Evolutionary conservation across 306 rosid species (phyloP), one percentile per base, ranked within the genome.

Genomic region (Quercus alba): DNA sequence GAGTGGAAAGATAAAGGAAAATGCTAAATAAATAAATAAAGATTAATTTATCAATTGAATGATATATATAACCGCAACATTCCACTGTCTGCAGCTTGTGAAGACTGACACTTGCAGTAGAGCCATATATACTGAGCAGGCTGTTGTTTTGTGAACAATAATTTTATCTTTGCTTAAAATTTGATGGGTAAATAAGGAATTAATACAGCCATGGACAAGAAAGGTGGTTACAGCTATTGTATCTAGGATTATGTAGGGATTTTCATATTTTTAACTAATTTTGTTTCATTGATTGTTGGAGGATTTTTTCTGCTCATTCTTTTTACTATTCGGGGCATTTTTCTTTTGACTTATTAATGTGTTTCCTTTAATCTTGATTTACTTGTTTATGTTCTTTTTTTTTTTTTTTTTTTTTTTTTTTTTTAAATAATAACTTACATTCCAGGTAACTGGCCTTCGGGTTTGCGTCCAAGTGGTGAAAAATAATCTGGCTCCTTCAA

Each of bases 401-500:
- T 59, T 71, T n/a, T n/a, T n/a, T n/a, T n/a, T n/a, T n/a, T n/a
- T n/a, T n/a, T n/a, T n/a, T n/a, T n/a, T n/a, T n/a, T n/a, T n/a
- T n/a, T n/a, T n/a, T n/a, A n/a, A n/a, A n/a, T n/a, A 26, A 26
- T 26, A 26, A 52, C 30, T 74, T 68, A 25, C 73, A 41, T 62
- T 83, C 83, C 87, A 94, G 97, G 90, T 84, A 57, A 88, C 84
- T 28, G 97, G 98, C 69, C 82, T 89, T 52, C 80, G 72, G 76
- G 77, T 91, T n/a, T 78, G 82, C 19, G 91, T 66, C 35, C 92
- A 92, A 84, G 93, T 92, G 70, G 82, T 91, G 80, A 92, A 94
- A 85, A 94, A 94, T 70, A 94, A 92, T 80, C 85, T 94, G 69
- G 96, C 94, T 56, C 91, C 92, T 28, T 81, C 94, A 63, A 71